Conservation (phyloP, 768 basidiomycete species). For the Auricularia sp. region DNA sequence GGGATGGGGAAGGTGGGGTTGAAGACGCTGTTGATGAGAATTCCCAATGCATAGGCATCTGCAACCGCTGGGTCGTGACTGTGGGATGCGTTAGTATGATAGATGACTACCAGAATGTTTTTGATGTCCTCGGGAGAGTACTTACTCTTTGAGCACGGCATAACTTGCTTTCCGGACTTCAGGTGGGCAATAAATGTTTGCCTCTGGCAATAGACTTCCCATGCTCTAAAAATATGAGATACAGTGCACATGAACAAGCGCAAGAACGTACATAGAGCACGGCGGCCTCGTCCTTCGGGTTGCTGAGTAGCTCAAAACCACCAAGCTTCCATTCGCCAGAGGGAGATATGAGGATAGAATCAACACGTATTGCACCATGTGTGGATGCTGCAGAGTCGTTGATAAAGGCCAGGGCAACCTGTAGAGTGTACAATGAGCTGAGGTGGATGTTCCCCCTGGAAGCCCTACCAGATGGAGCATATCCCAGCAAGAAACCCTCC, state of each 20-base stretch:
- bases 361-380: conserved; percentile 68
- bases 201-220: conserved; percentile 54
- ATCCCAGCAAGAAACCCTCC: too few relatives aligned
- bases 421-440: conserved; percentile 2
- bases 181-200: conserved; percentile 55
- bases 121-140: background rate
- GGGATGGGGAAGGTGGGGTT: conserved; percentile 72
- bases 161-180: conserved; percentile 87
- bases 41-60: conserved; percentile 82
- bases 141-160: conserved; percentile 73
- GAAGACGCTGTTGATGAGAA: conserved; percentile 79
- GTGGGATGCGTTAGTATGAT: conserved; percentile 17
- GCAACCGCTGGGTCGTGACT: conserved; percentile 48
- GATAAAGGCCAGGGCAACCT: conserved; percentile 86
- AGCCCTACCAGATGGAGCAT: too few relatives aligned
- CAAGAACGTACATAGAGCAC: conserved; percentile 63
- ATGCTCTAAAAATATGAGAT: conserved; percentile 37
- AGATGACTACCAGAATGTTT: conserved; percentile 19
- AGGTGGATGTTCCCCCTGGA: too few relatives aligned
- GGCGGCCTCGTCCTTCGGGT: conserved; percentile 64
- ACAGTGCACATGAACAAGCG: background rate
- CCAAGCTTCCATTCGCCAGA: conserved; percentile 96
- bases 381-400: conserved; percentile 76
- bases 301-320: conserved; percentile 86
- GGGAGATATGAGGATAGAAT: conserved; percentile 79